Base-by-base conservation (phyloP, 2,329 filamentous ascomycete genomes). In the Leptographium wingfieldii region DNA sequence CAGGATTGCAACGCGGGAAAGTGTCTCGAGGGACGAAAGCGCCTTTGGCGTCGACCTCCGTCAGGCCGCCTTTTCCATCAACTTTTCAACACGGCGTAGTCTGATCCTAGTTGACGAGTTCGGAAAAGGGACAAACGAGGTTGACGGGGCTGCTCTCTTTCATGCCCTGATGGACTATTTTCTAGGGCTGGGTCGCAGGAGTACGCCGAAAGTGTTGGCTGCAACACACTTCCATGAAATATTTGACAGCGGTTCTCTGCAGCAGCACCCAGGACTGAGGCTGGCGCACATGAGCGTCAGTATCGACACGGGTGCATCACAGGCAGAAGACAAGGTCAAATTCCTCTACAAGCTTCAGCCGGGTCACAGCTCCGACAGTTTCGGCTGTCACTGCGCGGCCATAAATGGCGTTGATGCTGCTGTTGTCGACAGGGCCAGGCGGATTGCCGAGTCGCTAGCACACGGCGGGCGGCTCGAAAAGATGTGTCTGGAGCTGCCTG, bases 81-180 rank as follows among this genome's bases (percentile, higher is more conserved):
- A 81, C 61, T 80, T 90, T 58, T 84, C 87, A 4, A 96, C 91
- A 0, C 76, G 80, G 14, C 81, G 83, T 55, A 96, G 89, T 67
- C 76, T 99, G 6, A 71, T 99, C 1, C 77, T 99, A n/a, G 83
- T 97, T 53, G 94, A 99, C 67, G 94, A 99, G 68, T 97, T 99
- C 67, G 83, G 83, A 1, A 86, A 85, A 68, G 83, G 83, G 3
- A 86, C 83, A 0, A 80, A 78, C 56, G 69, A 74, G 10, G 73
- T 78, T 60, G 81, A 85, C 66, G 83, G 83, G 7, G 78, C 80
- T 1, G 83, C 82, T 0, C 70, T 87, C 16, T 72, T 84, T 52
- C 74, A 79, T 29, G 82, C 82, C 2, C 71, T 85, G 7, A 72
- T 87, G 19, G 72, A 78, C 51, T 76, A 85, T 66, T 82, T 86